Base-by-base conservation (phyloP, 768 basidiomycete genomes). In the Trametopsis cervina region DNA sequence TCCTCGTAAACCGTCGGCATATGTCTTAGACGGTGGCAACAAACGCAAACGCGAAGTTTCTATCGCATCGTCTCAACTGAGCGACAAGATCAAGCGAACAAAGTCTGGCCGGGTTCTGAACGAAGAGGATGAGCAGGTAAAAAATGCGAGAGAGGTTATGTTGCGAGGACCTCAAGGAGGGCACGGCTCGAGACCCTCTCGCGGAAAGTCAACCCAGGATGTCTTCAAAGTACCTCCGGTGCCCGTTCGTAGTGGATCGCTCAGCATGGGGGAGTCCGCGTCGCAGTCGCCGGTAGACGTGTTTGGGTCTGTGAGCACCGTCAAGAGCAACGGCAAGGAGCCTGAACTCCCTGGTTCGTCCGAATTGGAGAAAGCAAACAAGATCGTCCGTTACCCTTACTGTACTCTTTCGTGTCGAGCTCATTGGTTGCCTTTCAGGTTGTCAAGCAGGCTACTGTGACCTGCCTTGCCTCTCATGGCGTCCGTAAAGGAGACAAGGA, bases 1-100 rank as follows among this genome's bases (percentile, higher is more conserved):
- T 4, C 87, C 87, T 6, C 83, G 87, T 15, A 70, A 73, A 23
- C 85, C 85, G 0, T 83, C 85, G 3, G 52, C 56, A 5, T 41
- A 48, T 47, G 69, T 39, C 53, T 67, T 53, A 29, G 21, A 25
- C 4, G 2, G 49, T 49, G 22, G 49, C 27, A 9, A 44, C 42
- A 62, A 63, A 39, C 56, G 59, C 39, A 56, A 54, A 18, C 50
- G 55, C 35, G 60, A 62, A 27, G 22, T 41, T 3, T 52, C 60
- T 3, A 40, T 51, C 2, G 54, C 59, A 20, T 37, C 43, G 4
- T 51, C 43, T 48, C 39, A 4, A 24, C 37, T 50, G 60, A 7
- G 52, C 55, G 4, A 56, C 54, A 2, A 58, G 47, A 27, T 63
- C 54, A 23, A 56, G 60, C 9, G 65, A 64, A 24, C 53, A 54